Conservation (phyloP, 345 rosid species). For the Linum usitatissimum region DNA sequence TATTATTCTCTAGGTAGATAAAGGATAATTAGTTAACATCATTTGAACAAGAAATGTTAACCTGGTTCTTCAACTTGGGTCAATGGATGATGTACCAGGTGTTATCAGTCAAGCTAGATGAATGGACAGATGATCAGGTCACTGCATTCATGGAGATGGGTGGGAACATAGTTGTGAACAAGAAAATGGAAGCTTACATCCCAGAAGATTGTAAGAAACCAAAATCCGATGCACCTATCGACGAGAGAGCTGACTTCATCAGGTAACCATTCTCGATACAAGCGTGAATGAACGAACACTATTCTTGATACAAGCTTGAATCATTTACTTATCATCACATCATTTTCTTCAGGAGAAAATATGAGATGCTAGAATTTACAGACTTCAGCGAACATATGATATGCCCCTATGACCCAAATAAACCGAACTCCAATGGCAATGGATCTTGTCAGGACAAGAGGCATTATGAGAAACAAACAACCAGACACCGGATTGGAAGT, state of each 20-base stretch:
- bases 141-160: conserved; percentile 46
- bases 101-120: conserved; percentile 80
- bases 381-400: conserved; percentile 24
- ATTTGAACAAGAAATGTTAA: too few relatives aligned
- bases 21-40: too few relatives aligned
- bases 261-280: conserved; percentile 31
- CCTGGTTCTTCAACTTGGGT: background rate
- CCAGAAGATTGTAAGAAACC: conserved; percentile 57
- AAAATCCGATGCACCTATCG: conserved; percentile 58
- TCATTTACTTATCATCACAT: background rate
- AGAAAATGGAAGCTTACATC: conserved; percentile 65
- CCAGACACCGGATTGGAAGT: conserved; percentile 56
- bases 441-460: conserved; percentile 33
- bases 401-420: conserved; percentile 37
- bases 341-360: conserved; percentile 50
- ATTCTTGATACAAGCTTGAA: background rate
- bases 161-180: conserved; percentile 60
- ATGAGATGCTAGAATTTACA: conserved; percentile 63
- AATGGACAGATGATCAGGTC: conserved; percentile 95
- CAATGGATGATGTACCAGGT: conserved; percentile 37
- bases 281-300: conserved; percentile 13
- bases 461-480: conserved; percentile 37
- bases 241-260: conserved; percentile 75
- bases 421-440: conserved; percentile 22
- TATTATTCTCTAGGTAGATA: too few relatives aligned